Evolutionary conservation across 1,284 basidiomycete species (phyloP).

Genomic region (Marasmius fiardii): DNA sequence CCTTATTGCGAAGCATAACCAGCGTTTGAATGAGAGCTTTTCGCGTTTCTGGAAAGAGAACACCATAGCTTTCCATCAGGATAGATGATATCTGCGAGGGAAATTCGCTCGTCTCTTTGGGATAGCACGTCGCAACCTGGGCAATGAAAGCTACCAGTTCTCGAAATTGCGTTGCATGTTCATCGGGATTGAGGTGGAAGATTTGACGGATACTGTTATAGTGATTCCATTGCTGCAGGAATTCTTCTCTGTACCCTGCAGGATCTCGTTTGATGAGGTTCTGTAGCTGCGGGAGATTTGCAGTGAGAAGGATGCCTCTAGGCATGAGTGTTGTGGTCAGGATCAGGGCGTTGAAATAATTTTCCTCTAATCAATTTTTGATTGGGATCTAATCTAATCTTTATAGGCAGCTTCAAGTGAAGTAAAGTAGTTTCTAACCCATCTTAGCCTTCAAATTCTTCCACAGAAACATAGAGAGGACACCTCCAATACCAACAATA

Average conservation of each 20-base stretch:
- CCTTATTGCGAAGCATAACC: conserved; percentile 91
- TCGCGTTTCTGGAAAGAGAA: conserved; percentile 74
- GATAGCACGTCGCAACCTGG: conserved; percentile 88
- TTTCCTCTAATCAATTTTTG: too few species aligned
- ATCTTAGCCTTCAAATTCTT: conserved; percentile 63
- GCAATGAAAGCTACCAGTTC: conserved; percentile 87
- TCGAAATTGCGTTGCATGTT: conserved; percentile 78
- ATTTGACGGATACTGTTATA: conserved; percentile 88
- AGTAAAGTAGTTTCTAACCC: conserved; percentile 29
- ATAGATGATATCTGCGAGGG: conserved; percentile 75
- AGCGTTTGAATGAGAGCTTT: conserved; percentile 86
- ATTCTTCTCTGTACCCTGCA: conserved; percentile 90
- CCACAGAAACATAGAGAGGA: conserved; percentile 57
- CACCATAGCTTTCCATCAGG: conserved; percentile 72
- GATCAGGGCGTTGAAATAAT: not conserved
- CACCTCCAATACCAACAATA: conserved; percentile 53
- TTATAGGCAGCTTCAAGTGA: too few species aligned
- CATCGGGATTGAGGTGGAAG: conserved; percentile 74
- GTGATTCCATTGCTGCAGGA: conserved; percentile 98
- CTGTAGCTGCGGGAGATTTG: conserved; percentile 82
- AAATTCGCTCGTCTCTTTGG: conserved; percentile 80
- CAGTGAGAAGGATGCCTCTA: conserved; percentile 62
- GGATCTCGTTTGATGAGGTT: conserved; percentile 97
- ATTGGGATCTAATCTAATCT: too few species aligned
- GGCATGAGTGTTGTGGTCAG: conserved; percentile 34